phyloP scores from a whole-genome alignment of 768 basidiomycete genomes.

The Strobilomyces dryophilus region DNA sequence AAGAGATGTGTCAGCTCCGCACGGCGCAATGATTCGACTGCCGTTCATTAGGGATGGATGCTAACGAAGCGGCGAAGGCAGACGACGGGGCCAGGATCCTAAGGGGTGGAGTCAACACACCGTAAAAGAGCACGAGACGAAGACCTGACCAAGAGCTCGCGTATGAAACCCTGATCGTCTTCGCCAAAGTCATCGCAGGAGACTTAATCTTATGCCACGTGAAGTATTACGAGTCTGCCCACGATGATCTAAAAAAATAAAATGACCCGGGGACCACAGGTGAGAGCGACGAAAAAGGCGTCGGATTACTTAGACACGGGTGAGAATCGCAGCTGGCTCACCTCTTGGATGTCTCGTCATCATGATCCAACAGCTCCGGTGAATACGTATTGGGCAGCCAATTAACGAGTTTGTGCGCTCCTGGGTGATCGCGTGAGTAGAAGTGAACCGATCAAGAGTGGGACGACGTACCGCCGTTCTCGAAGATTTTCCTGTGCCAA shows the following conservation, averaged over 20 bases:
- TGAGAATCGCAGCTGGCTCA: constrained; percentile 28
- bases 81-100: too few relatives aligned
- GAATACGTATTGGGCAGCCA: constrained; percentile 84
- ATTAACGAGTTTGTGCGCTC: constrained; percentile 72
- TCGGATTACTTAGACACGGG: neutral
- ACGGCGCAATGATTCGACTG: too few relatives aligned
- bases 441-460: neutral
- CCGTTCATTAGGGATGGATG: too few relatives aligned
- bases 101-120: too few relatives aligned
- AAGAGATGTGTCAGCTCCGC: too few relatives aligned
- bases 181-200: too few relatives aligned
- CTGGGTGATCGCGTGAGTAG: constrained; percentile 24
- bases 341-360: constrained; percentile 78
- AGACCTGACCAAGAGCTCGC: too few relatives aligned
- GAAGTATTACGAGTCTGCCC: too few relatives aligned
- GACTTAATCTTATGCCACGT: too few relatives aligned
- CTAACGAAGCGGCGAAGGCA: too few relatives aligned
- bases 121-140: too few relatives aligned
- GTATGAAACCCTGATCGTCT: too few relatives aligned
- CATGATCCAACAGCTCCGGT: constrained; percentile 75
- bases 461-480: constrained; percentile 44
- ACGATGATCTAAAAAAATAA: constrained; percentile 91
- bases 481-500: constrained; percentile 91
- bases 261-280: constrained; percentile 93
- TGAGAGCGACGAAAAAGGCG: constrained; percentile 59